phyloP scores from a whole-genome alignment of 2,329 filamentous ascomycete species.

The Penicillium sp. region DNA sequence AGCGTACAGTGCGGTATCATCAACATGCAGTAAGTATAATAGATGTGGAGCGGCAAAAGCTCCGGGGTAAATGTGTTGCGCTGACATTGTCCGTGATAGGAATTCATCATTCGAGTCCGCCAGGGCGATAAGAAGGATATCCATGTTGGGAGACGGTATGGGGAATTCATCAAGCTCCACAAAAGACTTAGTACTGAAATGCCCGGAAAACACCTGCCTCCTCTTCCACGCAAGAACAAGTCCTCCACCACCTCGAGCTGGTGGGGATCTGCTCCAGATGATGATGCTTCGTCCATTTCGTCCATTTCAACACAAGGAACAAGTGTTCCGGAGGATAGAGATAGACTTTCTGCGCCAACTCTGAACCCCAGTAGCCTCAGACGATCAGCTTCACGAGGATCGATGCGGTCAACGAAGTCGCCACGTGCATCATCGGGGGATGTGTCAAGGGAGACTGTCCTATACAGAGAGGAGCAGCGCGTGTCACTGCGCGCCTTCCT shows the following conservation, averaged over 20 bases:
- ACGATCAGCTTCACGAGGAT: conserved; percentile 32
- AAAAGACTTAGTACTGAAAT: conserved; percentile 77
- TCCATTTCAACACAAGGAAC: conserved; percentile 68
- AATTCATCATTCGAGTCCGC: conserved; percentile 87
- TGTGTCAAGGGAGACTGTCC: conserved; percentile 46
- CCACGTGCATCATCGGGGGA: conserved; percentile 43
- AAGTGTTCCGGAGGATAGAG: conserved; percentile 40
- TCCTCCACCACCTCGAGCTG: conserved; percentile 61
- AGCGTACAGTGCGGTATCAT: conserved; percentile 83
- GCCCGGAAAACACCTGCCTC: conserved; percentile 82
- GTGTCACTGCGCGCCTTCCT: conserved; percentile 88
- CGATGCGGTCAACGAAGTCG: conserved; percentile 31
- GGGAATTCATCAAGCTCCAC: conserved; percentile 78
- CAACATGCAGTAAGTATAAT: conserved; percentile 71
- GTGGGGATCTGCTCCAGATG: conserved; percentile 55
- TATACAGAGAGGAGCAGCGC: conserved; percentile 85
- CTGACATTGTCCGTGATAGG: conserved; percentile 47
- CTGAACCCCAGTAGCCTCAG: conserved; percentile 29
- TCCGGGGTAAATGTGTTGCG: neutral
- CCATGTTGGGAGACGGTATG: conserved; percentile 80
- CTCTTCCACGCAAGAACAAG: conserved; percentile 89
- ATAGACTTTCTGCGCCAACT: conserved; percentile 32
- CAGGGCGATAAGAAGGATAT: conserved; percentile 69
- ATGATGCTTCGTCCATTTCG: conserved; percentile 75
- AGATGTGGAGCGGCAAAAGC: too few relatives aligned